Evolutionary conservation across 345 rosid genomes (phyloP).

Genomic region (Acer campestre): DNA sequence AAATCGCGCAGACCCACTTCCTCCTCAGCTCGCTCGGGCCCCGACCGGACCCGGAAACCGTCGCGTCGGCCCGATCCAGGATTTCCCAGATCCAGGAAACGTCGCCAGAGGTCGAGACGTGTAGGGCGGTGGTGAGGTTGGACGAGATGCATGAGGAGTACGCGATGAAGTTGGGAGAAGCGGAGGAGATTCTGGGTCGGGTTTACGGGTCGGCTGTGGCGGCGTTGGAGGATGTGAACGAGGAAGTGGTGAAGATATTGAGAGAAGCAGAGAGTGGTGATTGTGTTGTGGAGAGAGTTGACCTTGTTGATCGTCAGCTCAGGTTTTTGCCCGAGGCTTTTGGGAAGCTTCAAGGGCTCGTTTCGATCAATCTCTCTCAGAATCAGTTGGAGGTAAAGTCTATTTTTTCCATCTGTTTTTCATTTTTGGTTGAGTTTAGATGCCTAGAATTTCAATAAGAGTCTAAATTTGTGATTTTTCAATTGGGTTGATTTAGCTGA

Average conservation of each 20-base stretch:
- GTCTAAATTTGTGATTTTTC: not conserved
- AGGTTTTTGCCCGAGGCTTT: slow-evolving; percentile 78
- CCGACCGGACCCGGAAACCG: slow-evolving; percentile 68
- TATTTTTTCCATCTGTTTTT: not conserved
- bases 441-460: not conserved
- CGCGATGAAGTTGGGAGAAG: slow-evolving; percentile 60
- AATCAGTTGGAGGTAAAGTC: slow-evolving; percentile 69
- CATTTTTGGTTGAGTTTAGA: not conserved
- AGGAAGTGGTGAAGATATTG: slow-evolving; percentile 58
- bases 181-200: slow-evolving; percentile 63
- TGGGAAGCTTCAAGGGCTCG: slow-evolving; percentile 63
- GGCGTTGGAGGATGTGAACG: slow-evolving; percentile 43
- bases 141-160: slow-evolving; percentile 68
- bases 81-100: slow-evolving; percentile 52
- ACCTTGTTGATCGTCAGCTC: slow-evolving; percentile 64
- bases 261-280: slow-evolving; percentile 42
- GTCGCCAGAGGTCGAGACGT: slow-evolving; percentile 55
- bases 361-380: slow-evolving; percentile 64
- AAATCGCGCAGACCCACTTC: slow-evolving; percentile 51
- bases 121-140: slow-evolving; percentile 54
- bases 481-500: not conserved
- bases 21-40: slow-evolving; percentile 72
- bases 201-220: slow-evolving; percentile 47
- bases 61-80: slow-evolving; percentile 63
- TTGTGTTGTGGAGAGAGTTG: slow-evolving; percentile 48